Evolutionary conservation across 768 basidiomycete species (phyloP), one percentile per base, ranked within the genome.

Genomic region (Hirschioporus abietinus): DNA sequence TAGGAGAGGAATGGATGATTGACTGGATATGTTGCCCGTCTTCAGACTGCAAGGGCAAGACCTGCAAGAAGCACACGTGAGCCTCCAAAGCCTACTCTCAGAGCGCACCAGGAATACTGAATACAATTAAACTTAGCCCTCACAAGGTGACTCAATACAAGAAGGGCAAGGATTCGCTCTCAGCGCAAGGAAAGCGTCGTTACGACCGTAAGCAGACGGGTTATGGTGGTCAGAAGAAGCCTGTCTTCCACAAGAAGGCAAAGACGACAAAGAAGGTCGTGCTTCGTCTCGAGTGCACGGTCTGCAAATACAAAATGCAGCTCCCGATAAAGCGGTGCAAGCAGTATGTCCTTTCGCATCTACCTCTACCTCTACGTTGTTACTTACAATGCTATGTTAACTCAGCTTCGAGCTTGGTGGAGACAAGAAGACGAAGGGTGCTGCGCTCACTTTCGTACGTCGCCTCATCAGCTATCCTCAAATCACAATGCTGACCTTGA

Each of bases 111-210:
- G 64, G 59, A 73, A 66, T 63, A 65, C 68, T 69, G 69, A 70
- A 64, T 73, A 62, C 76, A 95, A 30, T 8, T 30, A 30, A 2
- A 3, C 8, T 8, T 30, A 30, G 93, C 70, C 96, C 96, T 67
- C 96, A 99, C 84, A 99, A 99, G 81, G 96, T 99, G 75, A 98
- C 96, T 67, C 96, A 99, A 79, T 99, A 99, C 88, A 99, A 99
- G 90, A 97, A 94, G 87, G 97, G 97, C 78, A 99, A 99, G 83
- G 96, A 94, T 78, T 99, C 97, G 68, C 82, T 96, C 70, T 92
- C 93, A 78, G 97, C 93, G 64, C 96, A 99, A 83, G 97, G 97
- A 83, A 99, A 99, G 89, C 92, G 97, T 75, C 95, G 97, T 84
- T 99, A 99, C 83, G 97, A 99, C 85, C 91, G 96, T 76, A 96